Conservation (phyloP, 768 basidiomycete species). For the Xerocomellus dryophilus region DNA sequence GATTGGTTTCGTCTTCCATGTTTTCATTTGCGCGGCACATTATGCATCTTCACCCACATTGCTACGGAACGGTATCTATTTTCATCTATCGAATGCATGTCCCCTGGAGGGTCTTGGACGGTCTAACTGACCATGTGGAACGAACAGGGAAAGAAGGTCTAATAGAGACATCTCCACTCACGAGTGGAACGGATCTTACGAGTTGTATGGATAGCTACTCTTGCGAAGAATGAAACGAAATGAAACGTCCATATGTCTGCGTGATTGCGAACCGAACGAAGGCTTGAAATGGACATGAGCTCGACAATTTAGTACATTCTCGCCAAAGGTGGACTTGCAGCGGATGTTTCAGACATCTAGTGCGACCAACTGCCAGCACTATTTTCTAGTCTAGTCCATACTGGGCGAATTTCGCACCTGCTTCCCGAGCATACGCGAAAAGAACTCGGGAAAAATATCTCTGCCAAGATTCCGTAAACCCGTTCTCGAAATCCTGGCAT, state of each 20-base stretch:
- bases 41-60: constrained; percentile 31
- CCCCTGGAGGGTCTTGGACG: constrained; percentile 28
- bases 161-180: constrained; percentile 13
- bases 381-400: constrained; percentile 14
- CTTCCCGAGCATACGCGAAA: constrained; percentile 5
- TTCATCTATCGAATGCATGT: constrained; percentile 22
- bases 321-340: neutral
- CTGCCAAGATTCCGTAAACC: constrained; percentile 17
- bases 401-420: neutral
- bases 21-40: constrained; percentile 21
- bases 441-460: constrained; percentile 4
- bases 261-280: constrained; percentile 5
- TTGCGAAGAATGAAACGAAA: constrained; percentile 45
- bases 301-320: neutral
- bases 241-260: constrained; percentile 32
- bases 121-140: constrained; percentile 12
- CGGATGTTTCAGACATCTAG: constrained; percentile 14
- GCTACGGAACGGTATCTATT: constrained; percentile 32
- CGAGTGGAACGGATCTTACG: constrained; percentile 21
- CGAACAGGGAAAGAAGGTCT: constrained; percentile 13
- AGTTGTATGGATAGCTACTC: constrained; percentile 24
- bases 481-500: neutral
- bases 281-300: neutral
- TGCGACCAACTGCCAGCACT: neutral
- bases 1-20: constrained; percentile 21